A percentile compares a stretch with the other conserved stretches of the same genome.
phyloP scores from a whole-genome alignment of 805 yeast genomes.

The Saturnispora zaruensis region DNA sequence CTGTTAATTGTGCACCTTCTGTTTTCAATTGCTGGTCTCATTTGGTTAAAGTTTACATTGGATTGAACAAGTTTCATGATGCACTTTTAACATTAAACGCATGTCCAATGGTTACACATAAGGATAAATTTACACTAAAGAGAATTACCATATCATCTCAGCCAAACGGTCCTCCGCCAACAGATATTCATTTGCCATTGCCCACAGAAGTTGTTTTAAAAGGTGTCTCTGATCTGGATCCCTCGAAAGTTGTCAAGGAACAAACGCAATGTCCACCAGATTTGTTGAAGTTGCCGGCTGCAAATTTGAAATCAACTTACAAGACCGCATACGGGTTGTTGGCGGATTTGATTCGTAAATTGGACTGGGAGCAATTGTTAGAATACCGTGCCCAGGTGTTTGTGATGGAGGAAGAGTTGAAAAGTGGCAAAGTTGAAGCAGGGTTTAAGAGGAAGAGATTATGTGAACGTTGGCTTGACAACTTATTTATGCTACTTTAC shows the following conservation, averaged over 20 bases:
- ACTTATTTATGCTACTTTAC: slow-evolving; percentile 56
- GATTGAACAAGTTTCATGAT: slow-evolving; percentile 56
- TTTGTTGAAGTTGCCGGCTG: slow-evolving; percentile 56
- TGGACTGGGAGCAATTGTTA: slow-evolving; percentile 67
- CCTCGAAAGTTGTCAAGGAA: slow-evolving; percentile 56
- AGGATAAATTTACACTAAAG: slow-evolving; percentile 54
- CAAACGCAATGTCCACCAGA: slow-evolving; percentile 49
- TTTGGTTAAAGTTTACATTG: slow-evolving; percentile 55
- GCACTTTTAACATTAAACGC: slow-evolving; percentile 67
- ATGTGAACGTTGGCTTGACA: slow-evolving; percentile 70
- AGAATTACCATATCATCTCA: slow-evolving; percentile 31
- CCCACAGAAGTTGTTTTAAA: slow-evolving; percentile 67
- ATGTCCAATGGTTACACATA: slow-evolving; percentile 73
- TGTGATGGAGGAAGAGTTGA: slow-evolving; percentile 60
- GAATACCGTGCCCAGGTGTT: slow-evolving; percentile 54
- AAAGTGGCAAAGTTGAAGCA: slow-evolving; percentile 15
- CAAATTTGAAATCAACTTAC: slow-evolving; percentile 53
- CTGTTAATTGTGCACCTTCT: slow-evolving; percentile 67
- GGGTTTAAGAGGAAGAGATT: slow-evolving; percentile 51
- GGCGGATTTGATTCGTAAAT: slow-evolving; percentile 53
- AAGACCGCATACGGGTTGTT: slow-evolving; percentile 51
- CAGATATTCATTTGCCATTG: slow-evolving; percentile 61
- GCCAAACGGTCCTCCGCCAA: slow-evolving; percentile 38
- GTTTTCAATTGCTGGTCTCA: slow-evolving; percentile 69
- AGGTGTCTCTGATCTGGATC: slow-evolving; percentile 59